Percentiles rank a stretch among this genome's conserved stretches.
Conservation (phyloP, 1,284 basidiomycete genomes). For the Apiotrichum akiyoshidainum region DNA sequence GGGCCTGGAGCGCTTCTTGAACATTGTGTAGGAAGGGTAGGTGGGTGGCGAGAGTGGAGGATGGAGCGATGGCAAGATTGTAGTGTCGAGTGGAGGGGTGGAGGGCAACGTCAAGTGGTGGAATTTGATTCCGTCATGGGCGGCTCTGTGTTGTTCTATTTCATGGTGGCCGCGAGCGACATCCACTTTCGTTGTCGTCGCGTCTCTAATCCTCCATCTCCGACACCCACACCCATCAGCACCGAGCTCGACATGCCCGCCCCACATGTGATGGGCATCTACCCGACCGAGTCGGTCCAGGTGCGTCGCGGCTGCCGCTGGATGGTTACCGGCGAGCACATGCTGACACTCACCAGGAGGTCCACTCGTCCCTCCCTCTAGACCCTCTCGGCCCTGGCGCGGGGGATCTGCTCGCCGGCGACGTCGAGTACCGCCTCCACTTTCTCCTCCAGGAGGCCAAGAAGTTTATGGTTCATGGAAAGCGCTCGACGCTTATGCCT, state of each 20-base stretch:
- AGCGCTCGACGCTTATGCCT: conserved; percentile 79
- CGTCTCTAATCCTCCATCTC: not conserved
- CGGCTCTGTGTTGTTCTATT: no score
- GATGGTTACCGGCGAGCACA: not conserved
- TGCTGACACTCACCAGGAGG: conserved; percentile 62
- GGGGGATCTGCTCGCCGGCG: conserved; percentile 81
- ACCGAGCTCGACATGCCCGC: conserved; percentile 33
- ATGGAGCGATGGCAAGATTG: no score
- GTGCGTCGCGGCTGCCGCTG: conserved; percentile 20
- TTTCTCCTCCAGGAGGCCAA: conserved; percentile 75
- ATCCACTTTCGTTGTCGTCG: not conserved
- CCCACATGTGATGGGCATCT: conserved; percentile 41
- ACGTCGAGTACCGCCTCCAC: conserved; percentile 95
- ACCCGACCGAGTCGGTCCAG: conserved; percentile 41
- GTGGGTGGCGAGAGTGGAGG: not conserved
- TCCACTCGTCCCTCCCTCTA: conserved; percentile 83
- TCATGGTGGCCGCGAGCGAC: no score
- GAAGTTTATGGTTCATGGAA: conserved; percentile 92
- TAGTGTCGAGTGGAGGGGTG: no score
- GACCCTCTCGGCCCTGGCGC: conserved; percentile 74
- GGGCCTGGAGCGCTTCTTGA: conserved; percentile 52
- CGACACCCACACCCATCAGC: conserved; percentile 1
- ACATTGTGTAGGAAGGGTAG: conserved; percentile 33
- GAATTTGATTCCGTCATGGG: no score
- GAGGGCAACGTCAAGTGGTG: no score